These are phyloP conservation scores for Kurtzmaniella quercitrusa DNA, from an alignment of 1,139 yeast species.

Conservation along the genomic window DNA sequence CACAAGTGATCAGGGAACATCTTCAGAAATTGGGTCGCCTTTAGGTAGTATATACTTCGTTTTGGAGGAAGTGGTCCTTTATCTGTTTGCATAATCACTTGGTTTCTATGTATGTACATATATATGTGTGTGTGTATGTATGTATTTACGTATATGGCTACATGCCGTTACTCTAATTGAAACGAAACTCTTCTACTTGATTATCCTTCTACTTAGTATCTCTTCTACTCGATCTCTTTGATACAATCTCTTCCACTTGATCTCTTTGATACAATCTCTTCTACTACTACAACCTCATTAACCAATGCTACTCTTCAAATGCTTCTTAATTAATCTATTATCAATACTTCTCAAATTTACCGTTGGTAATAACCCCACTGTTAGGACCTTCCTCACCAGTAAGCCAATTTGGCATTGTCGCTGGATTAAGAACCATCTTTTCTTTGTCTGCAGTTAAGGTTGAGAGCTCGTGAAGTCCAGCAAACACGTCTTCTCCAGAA, in stretches of 20 bases:
- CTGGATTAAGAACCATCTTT: conserved; percentile 47
- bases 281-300: conserved; percentile 2
- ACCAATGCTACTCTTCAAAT: neutral
- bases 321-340: too few species aligned
- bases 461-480: conserved; percentile 74
- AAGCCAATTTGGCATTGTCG: conserved; percentile 65
- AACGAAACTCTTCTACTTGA: too few species aligned
- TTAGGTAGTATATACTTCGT: too few species aligned
- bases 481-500: conserved; percentile 74
- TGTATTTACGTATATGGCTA: too few species aligned
- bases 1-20: conserved; percentile 18
- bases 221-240: neutral
- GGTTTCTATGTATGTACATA: too few species aligned
- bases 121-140: too few species aligned
- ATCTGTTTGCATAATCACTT: too few species aligned
- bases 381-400: conserved; percentile 69
- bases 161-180: too few species aligned
- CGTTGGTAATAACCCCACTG: conserved; percentile 46
- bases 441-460: conserved; percentile 23
- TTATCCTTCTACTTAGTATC: too few species aligned
- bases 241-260: neutral
- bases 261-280: neutral
- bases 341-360: conserved; percentile 21
- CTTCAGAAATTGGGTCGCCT: neutral
- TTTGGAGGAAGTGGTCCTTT: too few species aligned